Conservation (phyloP, 2,329 filamentous ascomycete species). For the Tricladium varicosporioides region DNA sequence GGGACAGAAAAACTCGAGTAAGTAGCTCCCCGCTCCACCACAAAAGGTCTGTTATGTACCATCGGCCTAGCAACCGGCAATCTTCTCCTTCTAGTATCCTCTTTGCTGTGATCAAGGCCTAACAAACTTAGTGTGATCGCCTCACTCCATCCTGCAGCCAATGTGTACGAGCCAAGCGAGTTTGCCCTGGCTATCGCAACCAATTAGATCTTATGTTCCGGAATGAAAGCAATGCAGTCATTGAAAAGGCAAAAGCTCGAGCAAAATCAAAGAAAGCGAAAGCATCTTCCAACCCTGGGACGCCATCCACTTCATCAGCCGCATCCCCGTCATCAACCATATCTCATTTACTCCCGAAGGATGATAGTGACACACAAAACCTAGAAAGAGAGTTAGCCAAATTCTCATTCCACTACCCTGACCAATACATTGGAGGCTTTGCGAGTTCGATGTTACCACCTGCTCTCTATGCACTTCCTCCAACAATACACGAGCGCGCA, state of each 20-base stretch:
- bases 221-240: conserved; percentile 54
- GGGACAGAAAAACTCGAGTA: conserved; percentile 54
- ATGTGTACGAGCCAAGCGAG: conserved; percentile 49
- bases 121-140: conserved; percentile 48
- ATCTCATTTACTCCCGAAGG: too few species aligned
- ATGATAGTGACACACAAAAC: neutral
- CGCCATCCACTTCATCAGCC: conserved; percentile 20
- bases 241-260: conserved; percentile 45
- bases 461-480: neutral
- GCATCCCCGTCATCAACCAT: neutral
- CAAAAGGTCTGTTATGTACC: too few species aligned
- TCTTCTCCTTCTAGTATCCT: neutral
- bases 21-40: conserved; percentile 25
- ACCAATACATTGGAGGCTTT: neutral
- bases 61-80: neutral
- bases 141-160: conserved; percentile 49
- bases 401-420: neutral
- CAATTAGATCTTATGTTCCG: conserved; percentile 56
- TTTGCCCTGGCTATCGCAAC: conserved; percentile 54
- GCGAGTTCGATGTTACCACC: neutral
- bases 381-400: neutral
- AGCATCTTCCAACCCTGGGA: conserved; percentile 42
- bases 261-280: conserved; percentile 22
- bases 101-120: neutral
- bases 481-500: neutral